Evolutionary conservation across 2,329 filamentous ascomycete species (phyloP).

Genomic region (Leptosphaerulina australis): DNA sequence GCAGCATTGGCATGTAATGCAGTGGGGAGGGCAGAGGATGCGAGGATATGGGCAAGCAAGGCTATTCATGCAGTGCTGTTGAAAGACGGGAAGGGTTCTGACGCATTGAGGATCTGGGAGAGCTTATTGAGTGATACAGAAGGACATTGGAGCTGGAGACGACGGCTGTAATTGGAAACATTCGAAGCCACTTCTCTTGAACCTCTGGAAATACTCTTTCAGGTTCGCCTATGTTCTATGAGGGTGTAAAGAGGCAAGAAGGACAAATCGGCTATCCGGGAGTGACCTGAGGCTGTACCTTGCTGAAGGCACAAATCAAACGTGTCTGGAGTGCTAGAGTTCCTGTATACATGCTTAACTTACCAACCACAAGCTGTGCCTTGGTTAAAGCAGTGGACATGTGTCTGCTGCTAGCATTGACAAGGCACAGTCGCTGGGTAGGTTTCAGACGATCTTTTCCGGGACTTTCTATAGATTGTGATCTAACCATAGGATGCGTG

Average conservation of each 20-base stretch:
- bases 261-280: too few species aligned
- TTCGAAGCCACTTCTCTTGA: neutral
- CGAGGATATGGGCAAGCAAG: constrained; percentile 43
- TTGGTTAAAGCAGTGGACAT: neutral
- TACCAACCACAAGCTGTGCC: neutral
- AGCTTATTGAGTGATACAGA: constrained; percentile 40
- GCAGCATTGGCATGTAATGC: constrained; percentile 51
- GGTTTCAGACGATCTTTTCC: too few species aligned
- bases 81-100: constrained; percentile 47
- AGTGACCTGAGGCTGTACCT: too few species aligned
- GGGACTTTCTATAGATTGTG: too few species aligned
- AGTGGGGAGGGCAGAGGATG: constrained; percentile 31
- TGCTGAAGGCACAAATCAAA: neutral
- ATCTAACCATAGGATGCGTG: too few species aligned
- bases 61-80: constrained; percentile 45
- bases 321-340: neutral
- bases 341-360: neutral
- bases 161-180: neutral
- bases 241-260: too few species aligned
- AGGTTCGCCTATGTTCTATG: neutral
- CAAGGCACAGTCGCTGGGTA: neutral
- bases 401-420: neutral
- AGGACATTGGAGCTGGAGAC: constrained; percentile 40
- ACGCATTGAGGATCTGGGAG: constrained; percentile 42
- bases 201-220: neutral